Evolutionary conservation across 345 rosid species (phyloP), one percentile per base, ranked within the genome.

Genomic region (Dipteronia dyeriana): DNA sequence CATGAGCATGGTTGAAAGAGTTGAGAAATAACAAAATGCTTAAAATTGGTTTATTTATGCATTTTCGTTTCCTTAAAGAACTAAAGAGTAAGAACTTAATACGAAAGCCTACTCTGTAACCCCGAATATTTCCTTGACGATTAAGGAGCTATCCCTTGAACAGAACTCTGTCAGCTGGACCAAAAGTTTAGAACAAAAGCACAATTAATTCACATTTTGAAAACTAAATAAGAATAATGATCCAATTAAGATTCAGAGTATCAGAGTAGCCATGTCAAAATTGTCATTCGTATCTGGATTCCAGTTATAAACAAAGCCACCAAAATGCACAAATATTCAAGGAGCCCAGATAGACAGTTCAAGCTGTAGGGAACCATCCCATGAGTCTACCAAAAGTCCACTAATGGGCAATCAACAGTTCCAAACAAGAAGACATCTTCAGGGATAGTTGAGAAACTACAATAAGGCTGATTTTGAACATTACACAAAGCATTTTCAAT

Each of bases 71-170:
- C 43, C 25, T 62, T 11, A n/a, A 14, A 73, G 20, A 69, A 56
- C 13, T 19, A 70, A 54, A 75, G 9, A 19, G 66, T 16, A 71
- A 73, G 73, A 67, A n/a, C 3, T 9, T 63, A 3, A 61, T 34
- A 74, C 26, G 68, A 66, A 71, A 39, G 62, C 94, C 78, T 92
- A 94, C 97, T 91, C 98, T 84, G 97, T 78, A 54, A 90, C 99
- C 74, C 99, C 98, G 45, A 92, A 94, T 74, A 97, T 92, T 85
- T 97, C 97, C 88, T 96, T 94, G 63, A 94, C 89, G 34, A 89
- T 82, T 47, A 96, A 87, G 66, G 99, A 92, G 86, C 82, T 87
- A 77, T 92, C 94, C 83, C 87, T 82, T 9, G 87, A 81, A 80
- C 97, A 91, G 84, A 96, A 91, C 83, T 94, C 99, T 49, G 95